A percentile compares a stretch with the other conserved stretches of the same genome.
phyloP scores from a whole-genome alignment of 2,329 filamentous ascomycete species.

The Cercospora sp. region DNA sequence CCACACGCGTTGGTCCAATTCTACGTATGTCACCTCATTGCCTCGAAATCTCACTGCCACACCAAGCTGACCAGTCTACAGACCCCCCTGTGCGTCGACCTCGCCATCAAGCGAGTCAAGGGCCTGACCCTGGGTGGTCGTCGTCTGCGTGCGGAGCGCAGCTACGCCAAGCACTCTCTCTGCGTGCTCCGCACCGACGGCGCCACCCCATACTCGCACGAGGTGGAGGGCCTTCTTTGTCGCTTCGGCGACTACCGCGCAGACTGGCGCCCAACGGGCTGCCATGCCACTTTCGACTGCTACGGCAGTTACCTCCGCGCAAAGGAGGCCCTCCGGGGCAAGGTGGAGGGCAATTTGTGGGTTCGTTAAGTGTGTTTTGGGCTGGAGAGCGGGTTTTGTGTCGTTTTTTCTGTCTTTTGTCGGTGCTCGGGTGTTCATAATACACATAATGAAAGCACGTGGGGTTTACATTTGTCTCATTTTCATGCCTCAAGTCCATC shows the following conservation, averaged over 20 bases:
- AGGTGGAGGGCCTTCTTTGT: background rate
- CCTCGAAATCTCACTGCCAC: background rate
- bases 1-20: background rate
- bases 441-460: background rate
- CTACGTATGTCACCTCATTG: background rate
- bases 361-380: background rate
- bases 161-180: constrained; percentile 3
- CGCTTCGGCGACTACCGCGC: background rate
- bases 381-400: background rate
- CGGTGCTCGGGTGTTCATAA: background rate
- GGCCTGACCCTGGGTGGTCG: background rate
- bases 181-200: background rate
- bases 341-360: background rate
- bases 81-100: background rate
- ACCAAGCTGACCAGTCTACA: background rate
- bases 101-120: background rate
- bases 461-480: background rate
- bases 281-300: background rate
- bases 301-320: background rate
- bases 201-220: background rate
- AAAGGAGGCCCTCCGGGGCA: constrained; percentile 1
- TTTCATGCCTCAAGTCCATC: background rate
- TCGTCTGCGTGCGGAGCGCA: background rate
- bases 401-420: background rate
- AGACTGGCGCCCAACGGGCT: background rate